Base-by-base conservation (phyloP, 2,329 filamentous ascomycete genomes). In the Sporothrix curviconia region DNA sequence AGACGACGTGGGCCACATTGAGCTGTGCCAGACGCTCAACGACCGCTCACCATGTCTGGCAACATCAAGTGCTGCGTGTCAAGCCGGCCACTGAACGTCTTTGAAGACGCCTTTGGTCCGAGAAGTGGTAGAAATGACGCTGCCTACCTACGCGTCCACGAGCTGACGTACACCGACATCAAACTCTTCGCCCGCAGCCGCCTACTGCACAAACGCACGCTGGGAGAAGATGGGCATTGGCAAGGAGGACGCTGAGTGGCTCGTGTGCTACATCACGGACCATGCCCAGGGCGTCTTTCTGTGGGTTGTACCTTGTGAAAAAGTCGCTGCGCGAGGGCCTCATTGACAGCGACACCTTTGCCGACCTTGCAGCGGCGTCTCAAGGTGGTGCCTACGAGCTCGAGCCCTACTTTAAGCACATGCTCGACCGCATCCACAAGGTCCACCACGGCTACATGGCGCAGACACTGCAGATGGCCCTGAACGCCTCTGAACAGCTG, bases 221-320 rank as follows among this genome's bases (percentile, higher is more conserved):
- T 51, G 47, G 47, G 11, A 39, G 25, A 19, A 25, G 2, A 51
- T 51, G 47, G 17, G 47, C 34, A 28, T 51, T 95, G 66, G 94
- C 89, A 87, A 96, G 64, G 49, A 2, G 1, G 32, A 58, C 40
- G 95, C 3, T 1, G 11, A 30, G 28, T 28, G 3, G 14, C 32
- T 40, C 9, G 36, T 11, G 14, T 3, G 15, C 4, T 51, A 37
- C 28, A 51, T 57, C 6, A 43, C 37, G 17, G 12, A 44, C 11
- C 22, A 36, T 9, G 55, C 55, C 14, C 12, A 43, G 28, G 55
- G 55, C 19, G 55, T 57, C 25, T 57, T 57, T n/a, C 28, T 57
- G 19, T 57, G 55, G 55, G 55, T n/a, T 51, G 5, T 51, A 44
- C 19, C 37, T 57, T 1, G 46, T 57, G 3, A 52, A 37, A 8